These are phyloP conservation scores for Tulasnella sp. DNA, from an alignment of 768 basidiomycete species.

Conservation along the genomic window DNA sequence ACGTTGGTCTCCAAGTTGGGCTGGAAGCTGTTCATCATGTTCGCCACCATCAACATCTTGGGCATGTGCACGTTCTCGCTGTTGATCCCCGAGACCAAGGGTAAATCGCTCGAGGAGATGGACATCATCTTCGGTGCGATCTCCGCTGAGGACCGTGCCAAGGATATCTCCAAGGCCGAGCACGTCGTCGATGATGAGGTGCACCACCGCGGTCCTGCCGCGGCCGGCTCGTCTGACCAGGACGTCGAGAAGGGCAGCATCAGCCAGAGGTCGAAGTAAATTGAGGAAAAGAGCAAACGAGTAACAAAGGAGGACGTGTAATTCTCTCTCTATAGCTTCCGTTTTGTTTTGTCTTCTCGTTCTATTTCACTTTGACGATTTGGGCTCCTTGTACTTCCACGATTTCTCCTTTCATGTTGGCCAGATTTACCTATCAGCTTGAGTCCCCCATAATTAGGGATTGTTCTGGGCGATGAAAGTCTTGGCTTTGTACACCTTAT, in stretches of 20 bases:
- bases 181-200: conserved; percentile 2
- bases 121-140: conserved; percentile 50
- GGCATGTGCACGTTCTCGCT: conserved; percentile 55
- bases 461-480: not conserved
- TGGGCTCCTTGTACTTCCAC: not conserved
- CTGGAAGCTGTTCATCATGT: conserved; percentile 69
- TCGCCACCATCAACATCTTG: conserved; percentile 59
- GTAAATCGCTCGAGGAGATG: conserved; percentile 40
- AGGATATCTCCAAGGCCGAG: conserved; percentile 30
- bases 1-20: conserved; percentile 47
- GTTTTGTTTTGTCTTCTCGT: not conserved
- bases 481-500: not conserved
- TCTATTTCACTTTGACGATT: not conserved
- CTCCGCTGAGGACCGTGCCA: conserved; percentile 40
- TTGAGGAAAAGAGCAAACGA: not conserved
- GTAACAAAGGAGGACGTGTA: not conserved
- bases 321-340: not conserved
- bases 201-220: not conserved
- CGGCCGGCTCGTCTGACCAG: not conserved
- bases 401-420: not conserved
- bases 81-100: conserved; percentile 33
- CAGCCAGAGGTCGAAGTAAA: not conserved
- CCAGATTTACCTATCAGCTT: not conserved
- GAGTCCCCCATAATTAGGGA: not conserved
- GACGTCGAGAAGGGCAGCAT: not conserved